These are phyloP conservation scores for Diutina sp. DNA, from an alignment of 1,139 yeast genomes.

Conservation along the genomic window DNA sequence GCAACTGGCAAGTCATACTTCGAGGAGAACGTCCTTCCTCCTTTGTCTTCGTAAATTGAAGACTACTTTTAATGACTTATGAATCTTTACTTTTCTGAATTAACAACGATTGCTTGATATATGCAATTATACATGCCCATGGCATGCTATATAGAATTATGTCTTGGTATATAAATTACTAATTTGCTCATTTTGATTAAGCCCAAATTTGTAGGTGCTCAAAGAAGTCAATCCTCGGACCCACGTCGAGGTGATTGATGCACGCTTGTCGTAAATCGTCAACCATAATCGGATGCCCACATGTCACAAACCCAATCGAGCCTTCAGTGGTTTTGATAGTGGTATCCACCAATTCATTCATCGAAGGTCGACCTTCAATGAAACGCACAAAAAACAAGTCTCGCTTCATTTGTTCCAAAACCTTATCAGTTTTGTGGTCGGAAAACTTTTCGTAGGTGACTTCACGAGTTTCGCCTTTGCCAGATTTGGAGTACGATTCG, in stretches of 20 bases:
- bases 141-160: neutral
- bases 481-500: neutral
- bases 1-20: conserved; percentile 28
- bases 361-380: conserved; percentile 32
- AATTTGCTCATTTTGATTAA: neutral
- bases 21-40: conserved; percentile 36
- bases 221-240: conserved; percentile 7
- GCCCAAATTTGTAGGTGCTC: conserved; percentile 8
- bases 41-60: neutral
- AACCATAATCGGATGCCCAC: conserved; percentile 20
- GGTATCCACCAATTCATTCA: conserved; percentile 19
- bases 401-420: neutral
- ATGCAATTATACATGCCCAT: neutral
- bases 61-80: neutral
- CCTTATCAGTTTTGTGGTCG: neutral
- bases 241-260: conserved; percentile 5
- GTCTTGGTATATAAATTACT: neutral
- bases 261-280: conserved; percentile 6
- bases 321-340: conserved; percentile 25
- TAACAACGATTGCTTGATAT: neutral
- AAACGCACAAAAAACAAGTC: conserved; percentile 12
- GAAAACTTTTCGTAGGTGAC: neutral
- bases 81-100: neutral
- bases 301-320: conserved; percentile 31
- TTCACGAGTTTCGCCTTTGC: neutral